Evolutionary conservation across 768 basidiomycete genomes (phyloP).

Genomic region (Clathrus columnatus): DNA sequence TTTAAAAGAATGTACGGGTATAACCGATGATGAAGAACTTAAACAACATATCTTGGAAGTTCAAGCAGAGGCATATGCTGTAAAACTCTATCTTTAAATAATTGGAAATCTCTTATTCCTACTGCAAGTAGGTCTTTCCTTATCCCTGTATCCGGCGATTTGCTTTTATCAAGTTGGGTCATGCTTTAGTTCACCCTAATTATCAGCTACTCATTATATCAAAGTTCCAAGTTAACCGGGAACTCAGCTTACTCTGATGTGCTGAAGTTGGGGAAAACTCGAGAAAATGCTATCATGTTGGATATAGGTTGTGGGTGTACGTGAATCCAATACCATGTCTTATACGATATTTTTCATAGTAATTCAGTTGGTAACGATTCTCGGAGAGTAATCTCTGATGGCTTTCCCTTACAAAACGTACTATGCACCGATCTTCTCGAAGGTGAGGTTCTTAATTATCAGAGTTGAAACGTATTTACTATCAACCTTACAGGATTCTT

Average conservation of each 20-base stretch:
- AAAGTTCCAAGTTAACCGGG: conserved; percentile 11
- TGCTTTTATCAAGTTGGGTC: conserved; percentile 15
- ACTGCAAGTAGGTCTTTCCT: not conserved
- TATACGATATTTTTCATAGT: conserved; percentile 20
- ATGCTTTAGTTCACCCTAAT: not conserved
- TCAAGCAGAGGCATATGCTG: conserved; percentile 26
- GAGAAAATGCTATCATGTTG: conserved; percentile 29
- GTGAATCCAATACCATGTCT: conserved; percentile 9
- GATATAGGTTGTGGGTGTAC: conserved; percentile 41
- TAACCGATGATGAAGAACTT: conserved; percentile 22
- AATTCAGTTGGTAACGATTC: conserved; percentile 9
- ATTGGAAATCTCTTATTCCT: not conserved
- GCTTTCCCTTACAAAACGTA: conserved; percentile 11
- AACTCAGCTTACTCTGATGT: conserved; percentile 18
- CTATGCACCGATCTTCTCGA: conserved; percentile 11
- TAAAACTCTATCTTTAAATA: conserved; percentile 11
- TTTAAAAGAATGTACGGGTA: conserved; percentile 23
- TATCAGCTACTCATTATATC: not conserved
- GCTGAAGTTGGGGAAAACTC: conserved; percentile 29
- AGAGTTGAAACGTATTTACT: not conserved
- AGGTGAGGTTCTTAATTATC: not conserved
- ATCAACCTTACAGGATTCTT: conserved; percentile 6
- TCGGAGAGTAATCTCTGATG: conserved; percentile 9
- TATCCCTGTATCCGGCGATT: conserved; percentile 18
- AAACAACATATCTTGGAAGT: conserved; percentile 26